These are phyloP conservation scores for Penicillium brevicompactum DNA, from an alignment of 2,329 filamentous ascomycete species.

Conservation along the genomic window DNA sequence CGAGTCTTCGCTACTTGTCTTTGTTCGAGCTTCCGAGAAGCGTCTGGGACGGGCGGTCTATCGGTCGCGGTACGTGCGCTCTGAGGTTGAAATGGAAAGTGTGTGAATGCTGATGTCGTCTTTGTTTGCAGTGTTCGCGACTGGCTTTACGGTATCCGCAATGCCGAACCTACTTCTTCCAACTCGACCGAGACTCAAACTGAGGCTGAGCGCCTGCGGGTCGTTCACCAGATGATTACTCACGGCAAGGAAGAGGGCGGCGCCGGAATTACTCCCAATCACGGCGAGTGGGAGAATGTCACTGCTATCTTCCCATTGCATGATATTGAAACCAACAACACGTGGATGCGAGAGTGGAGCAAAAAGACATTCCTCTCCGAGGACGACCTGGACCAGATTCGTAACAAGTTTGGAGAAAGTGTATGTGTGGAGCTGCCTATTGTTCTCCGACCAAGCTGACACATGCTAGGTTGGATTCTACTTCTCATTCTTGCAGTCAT, in stretches of 20 bases:
- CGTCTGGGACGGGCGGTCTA: conserved; percentile 82
- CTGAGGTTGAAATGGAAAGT: not conserved
- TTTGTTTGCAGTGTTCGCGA: conserved; percentile 72
- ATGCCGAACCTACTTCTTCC: conserved; percentile 71
- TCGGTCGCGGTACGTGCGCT: conserved; percentile 63
- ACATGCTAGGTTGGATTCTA: conserved; percentile 76
- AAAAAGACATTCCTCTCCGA: conserved; percentile 51
- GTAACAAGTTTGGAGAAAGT: conserved; percentile 72
- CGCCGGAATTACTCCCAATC: conserved; percentile 72
- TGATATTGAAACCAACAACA: conserved; percentile 73
- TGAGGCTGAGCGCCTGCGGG: conserved; percentile 83
- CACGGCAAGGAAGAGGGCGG: conserved; percentile 73
- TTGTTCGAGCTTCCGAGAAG: conserved; percentile 77
- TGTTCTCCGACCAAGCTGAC: not conserved
- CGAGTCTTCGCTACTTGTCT: conserved; percentile 75
- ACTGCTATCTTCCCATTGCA: conserved; percentile 78
- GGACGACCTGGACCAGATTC: conserved; percentile 72
- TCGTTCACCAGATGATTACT: conserved; percentile 84
- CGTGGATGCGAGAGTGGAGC: conserved; percentile 76
- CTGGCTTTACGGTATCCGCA: conserved; percentile 89
- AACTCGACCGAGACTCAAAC: conserved; percentile 78
- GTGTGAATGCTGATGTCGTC: not conserved
- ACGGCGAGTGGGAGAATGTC: conserved; percentile 73
- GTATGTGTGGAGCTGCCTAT: conserved; percentile 22
- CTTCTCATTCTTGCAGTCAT: conserved; percentile 93